These are phyloP conservation scores for Glycyrrhiza uralensis DNA, from an alignment of 306 rosid genomes.

Conservation along the genomic window DNA sequence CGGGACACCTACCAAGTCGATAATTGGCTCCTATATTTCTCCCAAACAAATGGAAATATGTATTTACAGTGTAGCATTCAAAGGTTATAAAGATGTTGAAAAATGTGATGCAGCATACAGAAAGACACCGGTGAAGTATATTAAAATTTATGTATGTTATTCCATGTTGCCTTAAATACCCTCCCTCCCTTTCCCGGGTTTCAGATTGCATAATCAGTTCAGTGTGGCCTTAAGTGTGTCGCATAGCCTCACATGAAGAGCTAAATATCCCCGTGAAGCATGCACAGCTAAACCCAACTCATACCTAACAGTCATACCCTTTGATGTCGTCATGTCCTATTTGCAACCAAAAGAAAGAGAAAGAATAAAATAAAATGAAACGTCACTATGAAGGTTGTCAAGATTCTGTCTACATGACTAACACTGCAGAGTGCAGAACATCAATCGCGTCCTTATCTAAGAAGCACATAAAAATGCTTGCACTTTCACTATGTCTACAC, in stretches of 20 bases:
- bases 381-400: not conserved
- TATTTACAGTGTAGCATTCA: not conserved
- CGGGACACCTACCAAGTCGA: constrained; percentile 13
- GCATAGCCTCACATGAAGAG: constrained; percentile 28
- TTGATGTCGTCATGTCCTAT: constrained; percentile 16
- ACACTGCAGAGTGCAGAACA: not conserved
- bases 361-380: not conserved
- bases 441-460: not conserved
- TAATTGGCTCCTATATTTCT: constrained; percentile 2
- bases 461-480: not conserved
- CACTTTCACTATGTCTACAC: not conserved
- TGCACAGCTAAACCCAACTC: constrained; percentile 20
- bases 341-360: constrained; percentile 14
- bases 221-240: constrained; percentile 25
- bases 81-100: constrained; percentile 10
- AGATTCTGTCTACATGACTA: constrained; percentile 10
- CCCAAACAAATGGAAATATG: constrained; percentile 7
- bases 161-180: not conserved
- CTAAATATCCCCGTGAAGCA: constrained; percentile 12
- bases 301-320: constrained; percentile 2
- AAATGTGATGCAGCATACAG: not conserved
- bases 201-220: constrained; percentile 11
- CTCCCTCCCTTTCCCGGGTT: not conserved
- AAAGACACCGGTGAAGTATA: not conserved
- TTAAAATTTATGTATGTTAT: not conserved